Conservation (phyloP, 208 protist genomes). For the Leishmania martiniquensis region DNA sequence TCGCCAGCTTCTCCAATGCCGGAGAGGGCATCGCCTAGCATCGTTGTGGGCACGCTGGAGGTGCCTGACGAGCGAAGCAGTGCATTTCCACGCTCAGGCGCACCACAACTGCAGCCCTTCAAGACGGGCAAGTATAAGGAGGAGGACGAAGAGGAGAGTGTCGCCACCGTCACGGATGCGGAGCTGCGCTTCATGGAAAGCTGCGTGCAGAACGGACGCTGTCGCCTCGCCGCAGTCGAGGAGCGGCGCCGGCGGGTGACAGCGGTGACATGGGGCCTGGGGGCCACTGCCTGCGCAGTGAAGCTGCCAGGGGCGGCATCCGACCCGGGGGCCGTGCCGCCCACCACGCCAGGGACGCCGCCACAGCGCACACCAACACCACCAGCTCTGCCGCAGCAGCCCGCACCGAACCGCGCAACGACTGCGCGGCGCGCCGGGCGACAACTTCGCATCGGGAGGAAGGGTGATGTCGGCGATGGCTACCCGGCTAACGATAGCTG, state of each 20-base stretch:
- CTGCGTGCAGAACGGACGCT: conserved; percentile 11
- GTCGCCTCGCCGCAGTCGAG: conserved; percentile 25
- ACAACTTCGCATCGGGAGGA: not conserved
- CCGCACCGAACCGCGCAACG: not conserved
- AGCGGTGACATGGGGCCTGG: conserved; percentile 72
- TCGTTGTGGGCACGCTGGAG: not conserved
- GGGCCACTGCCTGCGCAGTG: conserved; percentile 44
- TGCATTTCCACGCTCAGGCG: not conserved
- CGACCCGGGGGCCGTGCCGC: not conserved
- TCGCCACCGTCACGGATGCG: conserved; percentile 1
- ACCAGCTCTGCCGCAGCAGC: not conserved
- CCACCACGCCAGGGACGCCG: not conserved
- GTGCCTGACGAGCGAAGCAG: not conserved
- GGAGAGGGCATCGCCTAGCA: not conserved
- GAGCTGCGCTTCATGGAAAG: conserved; percentile 32
- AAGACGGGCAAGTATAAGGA: not conserved
- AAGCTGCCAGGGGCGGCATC: conserved; percentile 5
- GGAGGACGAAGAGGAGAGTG: not conserved
- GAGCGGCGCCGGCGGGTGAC: conserved; percentile 32
- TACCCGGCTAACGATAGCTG: not conserved
- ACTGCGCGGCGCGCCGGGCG: too few species aligned
- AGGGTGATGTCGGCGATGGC: not conserved
- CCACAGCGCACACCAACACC: not conserved
- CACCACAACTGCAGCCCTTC: not conserved
- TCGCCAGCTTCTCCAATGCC: not conserved